Evolutionary conservation across 75 land plant genomes (phyloP), one percentile per base, ranked within the genome.

Genomic region (Picea sitchensis): DNA sequence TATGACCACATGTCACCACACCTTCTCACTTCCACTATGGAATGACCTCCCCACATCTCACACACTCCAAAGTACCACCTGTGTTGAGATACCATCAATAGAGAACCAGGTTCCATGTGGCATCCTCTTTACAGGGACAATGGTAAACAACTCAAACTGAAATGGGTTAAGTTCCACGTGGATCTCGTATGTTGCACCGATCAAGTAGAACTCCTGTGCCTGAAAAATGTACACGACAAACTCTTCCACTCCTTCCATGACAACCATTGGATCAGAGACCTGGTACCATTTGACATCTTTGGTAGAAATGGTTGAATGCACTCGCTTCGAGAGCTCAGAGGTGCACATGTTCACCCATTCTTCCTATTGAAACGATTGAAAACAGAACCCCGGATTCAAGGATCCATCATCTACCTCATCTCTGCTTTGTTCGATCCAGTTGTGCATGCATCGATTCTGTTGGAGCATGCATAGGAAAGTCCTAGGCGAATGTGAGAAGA

Each of bases 271-370:
- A 4, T 65, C 81, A 21, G 58, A 59, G 5, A 88, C 86, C 34
- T 82, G 83, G 61, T 60, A 80, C 94, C 94, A 92, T 36, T 90
- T 92, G 12, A 92, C 82, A 79, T 92, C 92, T 5, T 32, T 58
- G 0, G 87, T 78, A 41, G 65, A 61, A 3, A 83, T 61, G 2
- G 30, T 58, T 18, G 87, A 59, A 0, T 80, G 61, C 21, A 88
- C 81, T 0, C 62, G 18, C 5, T 80, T 79, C 11, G 90, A 88
- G 77, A 11, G 86, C 59, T 92, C 77, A 0, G 89, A 75, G 23
- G 73, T 54, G 56, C 85, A 78, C 59, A 80, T 64, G 86, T 90
- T 92, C 51, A 83, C 61, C 63, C 94, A 30, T 3, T 68, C 72
- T 20, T 88, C 67, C 4, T 80, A 26, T 26, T 26, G 26, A 26